Base-by-base conservation (phyloP, 2,329 filamentous ascomycete genomes). In the Leptographium lundbergii region DNA sequence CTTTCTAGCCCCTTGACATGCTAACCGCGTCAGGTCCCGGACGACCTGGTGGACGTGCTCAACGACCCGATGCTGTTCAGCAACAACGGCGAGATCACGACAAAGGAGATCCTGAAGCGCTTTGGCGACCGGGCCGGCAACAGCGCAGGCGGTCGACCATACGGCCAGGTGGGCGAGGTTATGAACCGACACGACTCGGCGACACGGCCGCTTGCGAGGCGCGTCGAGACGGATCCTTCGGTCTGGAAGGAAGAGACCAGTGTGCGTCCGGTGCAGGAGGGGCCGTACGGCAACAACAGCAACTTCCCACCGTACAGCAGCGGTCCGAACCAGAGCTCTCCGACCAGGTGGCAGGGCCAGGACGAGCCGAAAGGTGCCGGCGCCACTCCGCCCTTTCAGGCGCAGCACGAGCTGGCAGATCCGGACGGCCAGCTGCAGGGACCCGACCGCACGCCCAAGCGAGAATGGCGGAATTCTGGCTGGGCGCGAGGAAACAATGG, bases 51-150 rank as follows among this genome's bases (percentile, higher is more conserved):
- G 67, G 86, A 88, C 57, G 85, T 96, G 57, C 78, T 97, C 29
- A 89, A 86, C 68, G 92, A 99, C 70, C 86, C 86, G 5, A 81
- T 81, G 25, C 81, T 96, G 57, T 92, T 95, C 72, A 89, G 86
- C 69, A 87, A 84, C 67, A 86, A 81, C 63, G 86, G 87, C 53
- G 92, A 99, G 61, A 86, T 96, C 62, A 96, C 92, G 1, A 95
- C 91, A 6, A 99, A 99, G 72, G 94, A 99, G 68, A 97, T 99
- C 58, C 79, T 99, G 57, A 95, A 92, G 70, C 85, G 90, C 59
- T 96, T 95, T 72, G 91, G 91, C 56, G 89, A 95, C 68, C 86
- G 94, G 2, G 62, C 73, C 1, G 48, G 52, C 59, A 67, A 69
- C 0, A 74, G 69, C 60, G 77, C 77, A 14, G 75, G 76, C 7